Conservation (phyloP, 1,284 basidiomycete species). For the Cutaneotrichosporon spelunceum region DNA sequence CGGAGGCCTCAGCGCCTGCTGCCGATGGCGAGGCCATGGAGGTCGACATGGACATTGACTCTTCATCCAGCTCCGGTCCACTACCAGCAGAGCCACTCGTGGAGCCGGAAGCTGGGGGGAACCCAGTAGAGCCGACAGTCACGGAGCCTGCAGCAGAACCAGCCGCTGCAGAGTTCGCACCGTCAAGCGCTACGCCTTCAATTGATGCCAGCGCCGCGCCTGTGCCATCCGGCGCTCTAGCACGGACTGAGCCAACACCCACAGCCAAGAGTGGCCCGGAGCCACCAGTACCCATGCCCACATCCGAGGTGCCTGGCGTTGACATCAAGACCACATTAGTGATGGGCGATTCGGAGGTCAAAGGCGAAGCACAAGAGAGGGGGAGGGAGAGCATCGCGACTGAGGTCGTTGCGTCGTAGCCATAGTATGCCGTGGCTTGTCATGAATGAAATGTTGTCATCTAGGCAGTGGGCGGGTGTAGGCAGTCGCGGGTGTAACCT, state of each 20-base stretch:
- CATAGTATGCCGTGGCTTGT: not conserved
- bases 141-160: not conserved
- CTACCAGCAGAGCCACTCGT: not conserved
- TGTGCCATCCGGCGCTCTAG: not conserved
- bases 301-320: not conserved
- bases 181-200: not conserved
- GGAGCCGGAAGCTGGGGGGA: not conserved
- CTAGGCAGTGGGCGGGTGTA: not conserved
- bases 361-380: not conserved
- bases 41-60: conserved; percentile 1
- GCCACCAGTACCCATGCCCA: not conserved
- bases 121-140: not conserved
- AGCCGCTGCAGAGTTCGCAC: not conserved
- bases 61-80: not conserved
- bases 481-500: no score
- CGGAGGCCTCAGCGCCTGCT: not conserved
- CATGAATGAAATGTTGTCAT: not conserved
- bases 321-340: not conserved
- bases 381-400: not conserved
- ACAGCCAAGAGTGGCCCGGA: not conserved
- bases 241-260: not conserved
- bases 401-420: not conserved
- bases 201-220: not conserved
- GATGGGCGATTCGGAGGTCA: not conserved
- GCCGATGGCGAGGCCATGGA: not conserved